phyloP scores from a whole-genome alignment of 1,284 basidiomycete species.

The Coniferiporia weirii region DNA sequence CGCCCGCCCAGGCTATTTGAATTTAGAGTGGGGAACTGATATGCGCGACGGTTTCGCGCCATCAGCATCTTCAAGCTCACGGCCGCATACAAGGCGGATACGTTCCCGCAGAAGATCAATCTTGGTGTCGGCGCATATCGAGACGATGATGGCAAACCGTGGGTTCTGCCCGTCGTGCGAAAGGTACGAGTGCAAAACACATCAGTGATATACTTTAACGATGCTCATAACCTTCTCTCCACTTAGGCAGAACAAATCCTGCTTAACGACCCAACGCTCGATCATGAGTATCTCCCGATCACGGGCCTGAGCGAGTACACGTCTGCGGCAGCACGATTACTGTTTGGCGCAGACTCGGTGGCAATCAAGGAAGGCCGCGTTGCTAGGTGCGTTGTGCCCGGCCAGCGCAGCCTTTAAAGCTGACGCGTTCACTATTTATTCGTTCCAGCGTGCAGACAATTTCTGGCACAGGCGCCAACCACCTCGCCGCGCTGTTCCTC shows the following conservation, averaged over 20 bases:
- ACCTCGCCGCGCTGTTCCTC: constrained; percentile 87
- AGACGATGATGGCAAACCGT: constrained; percentile 81
- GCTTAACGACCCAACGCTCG: constrained; percentile 66
- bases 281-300: constrained; percentile 95
- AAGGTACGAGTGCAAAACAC: constrained; percentile 48
- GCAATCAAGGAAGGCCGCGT: constrained; percentile 70
- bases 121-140: constrained; percentile 89
- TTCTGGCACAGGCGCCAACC: constrained; percentile 94
- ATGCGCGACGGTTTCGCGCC: background rate
- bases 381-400: constrained; percentile 28
- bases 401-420: background rate
- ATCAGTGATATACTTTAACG: background rate
- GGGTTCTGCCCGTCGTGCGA: constrained; percentile 88
- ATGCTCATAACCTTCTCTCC: background rate
- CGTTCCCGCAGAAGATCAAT: constrained; percentile 81
- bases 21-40: background rate
- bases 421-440: background rate
- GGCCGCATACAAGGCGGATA: constrained; percentile 82
- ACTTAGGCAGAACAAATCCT: constrained; percentile 69
- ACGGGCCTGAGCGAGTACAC: constrained; percentile 84
- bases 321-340: constrained; percentile 72
- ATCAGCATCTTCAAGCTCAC: constrained; percentile 89
- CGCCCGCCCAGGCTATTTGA: background rate
- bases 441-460: constrained; percentile 73
- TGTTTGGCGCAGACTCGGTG: constrained; percentile 71